These are phyloP conservation scores for Blepharisma japonicum DNA, from an alignment of 73 alveolate genomes.

Conservation along the genomic window DNA sequence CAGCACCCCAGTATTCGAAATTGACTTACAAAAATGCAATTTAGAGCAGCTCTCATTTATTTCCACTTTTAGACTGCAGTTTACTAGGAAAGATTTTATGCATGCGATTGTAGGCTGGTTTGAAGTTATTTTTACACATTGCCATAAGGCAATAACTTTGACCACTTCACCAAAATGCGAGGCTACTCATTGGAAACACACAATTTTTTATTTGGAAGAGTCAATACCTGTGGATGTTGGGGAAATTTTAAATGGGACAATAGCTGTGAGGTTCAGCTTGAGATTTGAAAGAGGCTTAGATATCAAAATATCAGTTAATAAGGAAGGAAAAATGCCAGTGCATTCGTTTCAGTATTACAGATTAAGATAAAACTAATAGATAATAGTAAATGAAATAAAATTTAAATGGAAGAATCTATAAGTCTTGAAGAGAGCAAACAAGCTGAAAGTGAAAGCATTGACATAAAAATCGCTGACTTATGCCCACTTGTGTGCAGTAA, in stretches of 20 bases:
- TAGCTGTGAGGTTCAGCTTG: conserved; percentile 74
- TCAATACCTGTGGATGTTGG: conserved; percentile 68
- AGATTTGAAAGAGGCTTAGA: conserved; percentile 82
- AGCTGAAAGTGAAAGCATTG: too few relatives aligned
- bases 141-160: conserved; percentile 66
- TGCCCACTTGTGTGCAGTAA: too few relatives aligned
- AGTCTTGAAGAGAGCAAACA: too few relatives aligned
- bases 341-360: not conserved
- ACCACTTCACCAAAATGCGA: conserved; percentile 89
- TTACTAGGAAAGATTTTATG: conserved; percentile 67
- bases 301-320: conserved; percentile 67
- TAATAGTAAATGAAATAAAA: too few relatives aligned
- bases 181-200: conserved; percentile 94
- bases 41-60: conserved; percentile 62
- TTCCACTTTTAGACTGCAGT: conserved; percentile 25
- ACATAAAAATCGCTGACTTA: too few relatives aligned
- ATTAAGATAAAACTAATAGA: not conserved
- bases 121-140: conserved; percentile 74
- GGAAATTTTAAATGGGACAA: conserved; percentile 79
- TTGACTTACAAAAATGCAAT: conserved; percentile 60
- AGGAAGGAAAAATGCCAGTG: conserved; percentile 3
- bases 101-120: conserved; percentile 92
- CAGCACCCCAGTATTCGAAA: conserved; percentile 58
- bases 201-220: conserved; percentile 81
- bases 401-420: too few relatives aligned